These are phyloP conservation scores for Apiospora marii DNA, from an alignment of 2,329 filamentous ascomycete species.

Conservation along the genomic window DNA sequence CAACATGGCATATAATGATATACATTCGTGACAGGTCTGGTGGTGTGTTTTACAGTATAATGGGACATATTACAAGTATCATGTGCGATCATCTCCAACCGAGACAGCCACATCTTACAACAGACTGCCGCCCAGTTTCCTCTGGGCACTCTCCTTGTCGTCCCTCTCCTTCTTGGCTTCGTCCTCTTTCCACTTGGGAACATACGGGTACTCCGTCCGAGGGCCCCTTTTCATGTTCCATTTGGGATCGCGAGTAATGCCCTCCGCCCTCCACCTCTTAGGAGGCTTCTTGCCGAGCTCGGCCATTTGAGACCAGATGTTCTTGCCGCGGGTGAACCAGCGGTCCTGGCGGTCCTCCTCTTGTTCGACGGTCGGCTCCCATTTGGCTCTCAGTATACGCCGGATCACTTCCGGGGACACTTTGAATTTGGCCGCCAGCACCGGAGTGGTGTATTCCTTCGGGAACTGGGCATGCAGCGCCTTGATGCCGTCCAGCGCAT, in stretches of 20 bases:
- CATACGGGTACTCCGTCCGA: constrained; percentile 39
- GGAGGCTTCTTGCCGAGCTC: constrained; percentile 70
- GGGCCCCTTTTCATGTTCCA: constrained; percentile 48
- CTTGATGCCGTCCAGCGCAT: constrained; percentile 89
- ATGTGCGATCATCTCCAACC: neutral
- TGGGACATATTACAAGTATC: constrained; percentile 3
- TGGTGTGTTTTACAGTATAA: constrained; percentile 6
- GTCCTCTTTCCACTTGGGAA: constrained; percentile 39
- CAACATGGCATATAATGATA: too few species aligned
- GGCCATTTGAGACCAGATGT: constrained; percentile 66
- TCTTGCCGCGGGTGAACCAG: constrained; percentile 68
- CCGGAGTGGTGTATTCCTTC: constrained; percentile 75
- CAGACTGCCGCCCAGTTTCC: constrained; percentile 38
- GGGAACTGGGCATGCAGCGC: constrained; percentile 82
- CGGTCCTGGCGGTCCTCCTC: constrained; percentile 64
- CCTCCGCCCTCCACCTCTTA: constrained; percentile 64
- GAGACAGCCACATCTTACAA: constrained; percentile 32
- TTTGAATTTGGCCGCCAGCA: constrained; percentile 80
- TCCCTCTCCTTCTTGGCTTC: constrained; percentile 37
- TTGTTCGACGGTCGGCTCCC: constrained; percentile 67
- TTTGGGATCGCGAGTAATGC: constrained; percentile 53
- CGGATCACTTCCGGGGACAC: constrained; percentile 88
- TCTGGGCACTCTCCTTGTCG: constrained; percentile 37
- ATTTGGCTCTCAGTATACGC: constrained; percentile 83
- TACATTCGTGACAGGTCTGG: neutral